Conservation (phyloP, 441 rosid genomes). For the Eruca vesicaria region DNA sequence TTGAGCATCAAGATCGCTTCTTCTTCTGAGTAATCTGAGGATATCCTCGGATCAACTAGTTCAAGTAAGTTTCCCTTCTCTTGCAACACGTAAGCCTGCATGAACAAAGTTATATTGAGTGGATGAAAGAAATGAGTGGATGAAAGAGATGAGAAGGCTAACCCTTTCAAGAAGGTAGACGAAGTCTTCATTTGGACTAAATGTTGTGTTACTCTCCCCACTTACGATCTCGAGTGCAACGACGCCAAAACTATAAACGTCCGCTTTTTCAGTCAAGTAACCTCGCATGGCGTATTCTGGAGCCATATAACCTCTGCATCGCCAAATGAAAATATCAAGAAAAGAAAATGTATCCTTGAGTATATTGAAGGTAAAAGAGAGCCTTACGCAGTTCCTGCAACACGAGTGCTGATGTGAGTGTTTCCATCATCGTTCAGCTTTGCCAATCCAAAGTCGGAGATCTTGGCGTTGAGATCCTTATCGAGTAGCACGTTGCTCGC, state of each 20-base stretch:
- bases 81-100: slow-evolving; percentile 79
- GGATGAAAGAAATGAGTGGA: too few relatives aligned
- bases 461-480: slow-evolving; percentile 69
- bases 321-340: slow-evolving; percentile 11
- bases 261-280: slow-evolving; percentile 68
- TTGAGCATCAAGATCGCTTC: slow-evolving; percentile 78
- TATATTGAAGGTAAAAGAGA: neutral
- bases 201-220: slow-evolving; percentile 77
- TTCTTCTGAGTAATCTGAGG: slow-evolving; percentile 51
- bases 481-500: slow-evolving; percentile 82
- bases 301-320: slow-evolving; percentile 43
- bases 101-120: slow-evolving; percentile 12
- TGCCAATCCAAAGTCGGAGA: slow-evolving; percentile 86
- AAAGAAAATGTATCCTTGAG: neutral
- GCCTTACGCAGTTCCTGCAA: slow-evolving; percentile 89
- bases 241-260: slow-evolving; percentile 84
- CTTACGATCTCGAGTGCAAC: slow-evolving; percentile 72
- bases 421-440: slow-evolving; percentile 71
- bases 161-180: slow-evolving; percentile 89
- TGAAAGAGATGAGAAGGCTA: neutral
- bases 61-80: slow-evolving; percentile 72
- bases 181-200: slow-evolving; percentile 76
- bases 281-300: slow-evolving; percentile 87
- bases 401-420: slow-evolving; percentile 73
- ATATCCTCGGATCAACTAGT: slow-evolving; percentile 64